phyloP scores from a whole-genome alignment of 164 flowering plant genomes.

The Cinnamomum chago region DNA sequence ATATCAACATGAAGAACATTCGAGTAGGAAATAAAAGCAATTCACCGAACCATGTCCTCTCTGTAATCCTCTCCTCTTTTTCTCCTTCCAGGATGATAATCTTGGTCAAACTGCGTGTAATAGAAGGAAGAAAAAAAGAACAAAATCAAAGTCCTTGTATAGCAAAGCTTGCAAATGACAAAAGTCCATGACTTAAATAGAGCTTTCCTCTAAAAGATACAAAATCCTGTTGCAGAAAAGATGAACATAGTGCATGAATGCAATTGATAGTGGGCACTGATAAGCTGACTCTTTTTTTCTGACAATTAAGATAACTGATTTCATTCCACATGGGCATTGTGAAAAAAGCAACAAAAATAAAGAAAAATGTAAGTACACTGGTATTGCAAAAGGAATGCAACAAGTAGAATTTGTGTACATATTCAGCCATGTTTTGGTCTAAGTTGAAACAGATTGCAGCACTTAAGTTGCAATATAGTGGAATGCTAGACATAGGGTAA shows the following conservation, averaged over 20 bases:
- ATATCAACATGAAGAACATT: background rate
- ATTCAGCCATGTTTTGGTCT: no score
- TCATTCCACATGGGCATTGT: no score
- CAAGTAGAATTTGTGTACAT: background rate
- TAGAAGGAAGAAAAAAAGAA: background rate
- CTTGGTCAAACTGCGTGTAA: slow-evolving; percentile 51
- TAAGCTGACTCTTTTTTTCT: no score
- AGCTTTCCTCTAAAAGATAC: background rate
- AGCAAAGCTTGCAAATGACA: background rate
- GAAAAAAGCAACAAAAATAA: no score
- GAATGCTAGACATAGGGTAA: no score
- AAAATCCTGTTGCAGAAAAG: background rate
- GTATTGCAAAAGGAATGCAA: background rate
- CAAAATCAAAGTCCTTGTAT: background rate
- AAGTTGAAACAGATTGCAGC: no score
- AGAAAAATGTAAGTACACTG: background rate
- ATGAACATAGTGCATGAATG: background rate
- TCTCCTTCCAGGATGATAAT: slow-evolving; percentile 84
- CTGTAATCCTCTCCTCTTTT: slow-evolving; percentile 90
- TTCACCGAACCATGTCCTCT: slow-evolving; percentile 73
- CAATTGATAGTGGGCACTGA: no score
- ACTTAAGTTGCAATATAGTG: no score
- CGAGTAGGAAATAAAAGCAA: background rate
- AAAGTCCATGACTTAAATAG: background rate
- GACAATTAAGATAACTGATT: no score